Base-by-base conservation (phyloP, 2,329 filamentous ascomycete species). In the Cadophora luteo-olivacea region DNA sequence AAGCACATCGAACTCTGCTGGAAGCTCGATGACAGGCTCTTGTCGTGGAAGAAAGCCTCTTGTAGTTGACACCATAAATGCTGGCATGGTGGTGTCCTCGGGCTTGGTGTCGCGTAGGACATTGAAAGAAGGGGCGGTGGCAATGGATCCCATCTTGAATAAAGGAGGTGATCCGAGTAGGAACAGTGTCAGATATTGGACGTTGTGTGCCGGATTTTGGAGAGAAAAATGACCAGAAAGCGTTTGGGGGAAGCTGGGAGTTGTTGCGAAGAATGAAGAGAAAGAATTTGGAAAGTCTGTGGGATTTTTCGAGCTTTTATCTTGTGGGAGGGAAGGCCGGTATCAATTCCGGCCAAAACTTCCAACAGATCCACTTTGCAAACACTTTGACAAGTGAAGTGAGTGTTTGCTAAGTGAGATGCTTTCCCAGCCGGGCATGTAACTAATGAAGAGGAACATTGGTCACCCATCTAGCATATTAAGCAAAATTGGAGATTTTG, bases 1-100 rank as follows among this genome's bases (percentile, higher is more conserved):
- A 41, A 97, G 84, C 4, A 87, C 81, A 45, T 88, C 85, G 77
- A 97, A 97, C 78, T 91, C 91, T 16, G 84, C 73, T 24, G 94
- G 94, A 0, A 97, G 87, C 11, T 84, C 79, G 61, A 84, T 82
- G 73, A 90, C 81, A 55, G 89, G 89, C 71, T 90, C 83, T 78
- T 84, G 84, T 16, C 91, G 87, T 14, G 92, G 91, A 41, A 95
- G 84, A 79, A 94, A 95, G 63, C 92, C 92, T 68, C 91, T 84
- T 4, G 87, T 86, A 25, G 88, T 92, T 55, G 91, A 93, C 49
- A 94, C 91, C 88, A 93, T 92, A 83, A 94, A 94, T 74, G 91
- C 88, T 6, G 89, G 89, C 33, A 92, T 82, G 54, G 87, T 85
- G 66, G 77, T 85, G 79, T 92, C 88, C 69, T 88, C 79, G 1